These are phyloP conservation scores for Myxozyma vanderwaltii DNA, from an alignment of 805 yeast genomes.

Conservation along the genomic window DNA sequence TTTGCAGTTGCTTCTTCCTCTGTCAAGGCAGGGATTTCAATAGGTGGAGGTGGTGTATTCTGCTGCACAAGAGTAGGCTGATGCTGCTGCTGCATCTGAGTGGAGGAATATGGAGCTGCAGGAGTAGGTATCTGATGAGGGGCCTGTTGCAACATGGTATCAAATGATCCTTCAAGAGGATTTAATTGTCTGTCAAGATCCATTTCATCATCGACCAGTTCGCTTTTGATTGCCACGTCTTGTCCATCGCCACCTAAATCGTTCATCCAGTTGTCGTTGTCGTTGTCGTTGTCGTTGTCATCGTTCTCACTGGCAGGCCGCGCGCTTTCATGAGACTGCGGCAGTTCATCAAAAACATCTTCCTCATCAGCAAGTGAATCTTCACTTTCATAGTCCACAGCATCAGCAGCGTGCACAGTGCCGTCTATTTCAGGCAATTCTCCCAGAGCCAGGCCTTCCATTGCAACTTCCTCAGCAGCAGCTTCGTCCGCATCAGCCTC, in stretches of 20 bases:
- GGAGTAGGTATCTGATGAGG: not conserved
- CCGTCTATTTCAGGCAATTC: conserved; percentile 17
- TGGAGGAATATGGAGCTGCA: not conserved
- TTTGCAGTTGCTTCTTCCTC: conserved; percentile 7
- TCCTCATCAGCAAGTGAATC: conserved; percentile 95
- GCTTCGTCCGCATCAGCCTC: conserved; percentile 10
- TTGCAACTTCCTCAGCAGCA: conserved; percentile 11
- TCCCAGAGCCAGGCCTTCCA: conserved; percentile 16
- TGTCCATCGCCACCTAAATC: conserved; percentile 1
- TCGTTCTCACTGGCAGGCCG: too few species aligned
- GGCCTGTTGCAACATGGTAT: not conserved
- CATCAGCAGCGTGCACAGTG: conserved; percentile 78
- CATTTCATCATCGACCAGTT: not conserved
- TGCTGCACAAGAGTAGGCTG: not conserved
- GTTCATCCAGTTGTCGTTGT: conserved; percentile 45
- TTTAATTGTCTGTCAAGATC: not conserved
- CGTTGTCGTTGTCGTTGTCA: conserved; percentile 41
- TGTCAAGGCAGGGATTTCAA: not conserved
- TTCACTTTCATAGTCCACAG: conserved; percentile 90
- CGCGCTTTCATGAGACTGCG: conserved; percentile 39
- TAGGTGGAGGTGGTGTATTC: not conserved
- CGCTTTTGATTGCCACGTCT: not conserved
- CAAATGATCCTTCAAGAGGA: not conserved
- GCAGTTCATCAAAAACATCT: conserved; percentile 34
- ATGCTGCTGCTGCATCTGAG: not conserved